Evolutionary conservation across 2,329 filamentous ascomycete species (phyloP).

Genomic region (Cladorrhinum sp.): DNA sequence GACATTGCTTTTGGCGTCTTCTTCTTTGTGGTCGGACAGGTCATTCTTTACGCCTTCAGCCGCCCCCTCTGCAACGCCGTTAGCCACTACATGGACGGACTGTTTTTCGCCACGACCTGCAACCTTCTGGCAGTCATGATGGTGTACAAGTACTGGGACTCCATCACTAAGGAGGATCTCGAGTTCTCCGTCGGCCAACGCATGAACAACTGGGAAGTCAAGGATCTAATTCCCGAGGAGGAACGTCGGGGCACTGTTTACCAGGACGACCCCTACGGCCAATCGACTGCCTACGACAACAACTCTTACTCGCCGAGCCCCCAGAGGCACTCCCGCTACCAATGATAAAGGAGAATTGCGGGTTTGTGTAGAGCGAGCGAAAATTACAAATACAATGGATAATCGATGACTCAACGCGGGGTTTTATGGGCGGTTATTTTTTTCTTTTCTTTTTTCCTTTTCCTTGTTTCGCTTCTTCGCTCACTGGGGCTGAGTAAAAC

Average conservation of each 20-base stretch:
- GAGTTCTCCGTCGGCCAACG: constrained; percentile 96
- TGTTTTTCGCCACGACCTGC: constrained; percentile 92
- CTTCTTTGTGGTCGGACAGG: constrained; percentile 89
- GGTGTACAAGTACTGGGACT: constrained; percentile 99
- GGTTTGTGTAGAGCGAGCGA: not conserved
- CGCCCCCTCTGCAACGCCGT: constrained; percentile 77
- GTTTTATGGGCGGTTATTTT: too few relatives aligned
- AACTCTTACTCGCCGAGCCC: constrained; percentile 47
- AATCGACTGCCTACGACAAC: constrained; percentile 53
- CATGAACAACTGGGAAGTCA: constrained; percentile 97
- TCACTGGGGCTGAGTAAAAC: not conserved
- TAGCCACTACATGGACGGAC: constrained; percentile 88
- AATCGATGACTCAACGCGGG: not conserved
- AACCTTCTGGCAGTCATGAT: constrained; percentile 98
- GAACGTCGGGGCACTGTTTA: constrained; percentile 73
- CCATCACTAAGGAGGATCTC: constrained; percentile 95
- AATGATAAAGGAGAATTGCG: constrained; percentile 10
- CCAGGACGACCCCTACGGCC: constrained; percentile 62
- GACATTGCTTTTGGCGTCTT: constrained; percentile 87
- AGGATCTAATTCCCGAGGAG: constrained; percentile 80
- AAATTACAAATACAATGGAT: not conserved
- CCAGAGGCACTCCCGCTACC: constrained; percentile 48
- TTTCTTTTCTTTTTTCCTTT: too few relatives aligned
- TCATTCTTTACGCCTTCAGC: constrained; percentile 88
- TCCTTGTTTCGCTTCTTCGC: not conserved